Conservation (phyloP, 73 alveolate species). For the Stentor coeruleus region DNA sequence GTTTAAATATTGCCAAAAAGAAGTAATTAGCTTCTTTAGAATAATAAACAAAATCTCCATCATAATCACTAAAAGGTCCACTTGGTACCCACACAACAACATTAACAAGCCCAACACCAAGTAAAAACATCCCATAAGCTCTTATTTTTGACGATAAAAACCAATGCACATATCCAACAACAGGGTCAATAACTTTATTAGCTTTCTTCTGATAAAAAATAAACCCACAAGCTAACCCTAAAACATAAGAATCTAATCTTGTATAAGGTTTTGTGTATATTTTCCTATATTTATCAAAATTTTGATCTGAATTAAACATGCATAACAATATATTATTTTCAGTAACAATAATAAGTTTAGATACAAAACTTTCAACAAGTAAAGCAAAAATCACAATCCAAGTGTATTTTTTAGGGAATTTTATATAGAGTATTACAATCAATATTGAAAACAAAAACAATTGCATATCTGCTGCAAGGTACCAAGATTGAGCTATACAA, state of each 20-base stretch:
- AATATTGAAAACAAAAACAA: conserved; percentile 30
- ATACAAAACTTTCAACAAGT: background rate
- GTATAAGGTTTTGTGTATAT: conserved; percentile 31
- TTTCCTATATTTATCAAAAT: background rate
- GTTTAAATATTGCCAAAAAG: background rate
- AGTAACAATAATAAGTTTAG: background rate
- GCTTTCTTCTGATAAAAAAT: conserved; percentile 20
- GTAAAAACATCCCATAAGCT: background rate
- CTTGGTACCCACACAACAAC: background rate
- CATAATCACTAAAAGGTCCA: background rate
- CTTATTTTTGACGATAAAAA: background rate
- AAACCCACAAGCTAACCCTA: conserved; percentile 30
- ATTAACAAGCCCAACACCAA: background rate
- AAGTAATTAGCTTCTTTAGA: background rate
- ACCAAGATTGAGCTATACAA: conserved; percentile 42
- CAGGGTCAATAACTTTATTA: background rate
- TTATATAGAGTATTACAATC: conserved; percentile 23
- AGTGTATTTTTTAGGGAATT: conserved; percentile 23
- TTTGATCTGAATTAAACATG: background rate
- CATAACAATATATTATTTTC: background rate
- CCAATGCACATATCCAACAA: background rate
- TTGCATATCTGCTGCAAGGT: conserved; percentile 40
- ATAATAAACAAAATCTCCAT: background rate
- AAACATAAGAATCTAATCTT: conserved; percentile 29
- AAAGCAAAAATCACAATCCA: conserved; percentile 22